phyloP scores from a whole-genome alignment of 192 early-diverging fungal genomes.

The Piromyces sp. region DNA sequence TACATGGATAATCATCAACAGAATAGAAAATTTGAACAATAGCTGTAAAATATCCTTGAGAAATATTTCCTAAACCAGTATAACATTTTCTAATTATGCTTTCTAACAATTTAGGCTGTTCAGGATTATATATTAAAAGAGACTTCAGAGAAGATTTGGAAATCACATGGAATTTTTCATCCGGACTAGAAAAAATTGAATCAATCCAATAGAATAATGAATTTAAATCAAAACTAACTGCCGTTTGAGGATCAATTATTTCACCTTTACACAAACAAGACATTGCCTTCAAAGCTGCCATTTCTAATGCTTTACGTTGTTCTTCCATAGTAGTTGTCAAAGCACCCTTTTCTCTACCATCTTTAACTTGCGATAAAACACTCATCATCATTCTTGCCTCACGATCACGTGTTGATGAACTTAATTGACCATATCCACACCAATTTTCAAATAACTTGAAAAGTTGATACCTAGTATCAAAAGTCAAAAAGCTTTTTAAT shows the following conservation, averaged over 20 bases:
- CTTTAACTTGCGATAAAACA: slow-evolving; percentile 53
- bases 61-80: slow-evolving; percentile 40
- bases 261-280: slow-evolving; percentile 54
- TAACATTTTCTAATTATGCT: slow-evolving; percentile 57
- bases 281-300: slow-evolving; percentile 74
- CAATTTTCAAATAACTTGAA: slow-evolving; percentile 82
- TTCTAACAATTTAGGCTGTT: slow-evolving; percentile 32
- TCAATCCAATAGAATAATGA: slow-evolving; percentile 19
- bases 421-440: slow-evolving; percentile 65
- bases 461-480: slow-evolving; percentile 53
- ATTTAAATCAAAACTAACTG: slow-evolving; percentile 13
- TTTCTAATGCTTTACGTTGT: slow-evolving; percentile 57
- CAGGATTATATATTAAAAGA: slow-evolving; percentile 39
- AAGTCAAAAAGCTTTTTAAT: slow-evolving; percentile 37
- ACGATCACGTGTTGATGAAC: slow-evolving; percentile 29
- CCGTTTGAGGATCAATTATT: slow-evolving; percentile 6
- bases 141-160: slow-evolving; percentile 46
- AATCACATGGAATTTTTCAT: slow-evolving; percentile 20
- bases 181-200: slow-evolving; percentile 18
- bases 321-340: slow-evolving; percentile 51
- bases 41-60: slow-evolving; percentile 56
- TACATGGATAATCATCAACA: slow-evolving; percentile 45
- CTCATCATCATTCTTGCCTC: slow-evolving; percentile 48
- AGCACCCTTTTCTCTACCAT: slow-evolving; percentile 42
- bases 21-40: slow-evolving; percentile 48